Percentiles rank a stretch among this genome's conserved stretches.
These are phyloP conservation scores for Solanum tacnaense DNA, from an alignment of 257 asterid genomes.

Conservation along the genomic window DNA sequence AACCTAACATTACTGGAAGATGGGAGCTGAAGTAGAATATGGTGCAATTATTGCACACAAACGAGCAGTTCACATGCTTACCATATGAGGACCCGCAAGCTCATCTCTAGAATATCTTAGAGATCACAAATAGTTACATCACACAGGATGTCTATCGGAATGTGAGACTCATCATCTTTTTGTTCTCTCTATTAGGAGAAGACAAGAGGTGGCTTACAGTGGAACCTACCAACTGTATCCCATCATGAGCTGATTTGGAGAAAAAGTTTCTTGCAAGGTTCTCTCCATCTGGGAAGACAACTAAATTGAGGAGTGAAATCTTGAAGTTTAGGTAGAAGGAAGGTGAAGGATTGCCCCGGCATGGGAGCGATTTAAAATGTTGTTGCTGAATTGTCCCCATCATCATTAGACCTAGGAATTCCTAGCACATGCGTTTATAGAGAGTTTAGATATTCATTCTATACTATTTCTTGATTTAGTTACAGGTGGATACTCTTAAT, in stretches of 20 bases:
- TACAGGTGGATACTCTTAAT: neutral
- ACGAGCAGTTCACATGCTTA: too few relatives aligned
- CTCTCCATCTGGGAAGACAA: neutral
- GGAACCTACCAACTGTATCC: neutral
- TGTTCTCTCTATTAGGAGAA: neutral
- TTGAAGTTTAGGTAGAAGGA: neutral
- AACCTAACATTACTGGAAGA: neutral
- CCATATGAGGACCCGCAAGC: neutral
- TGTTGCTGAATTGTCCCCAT: too few relatives aligned
- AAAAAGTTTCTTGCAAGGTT: neutral
- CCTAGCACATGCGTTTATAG: too few relatives aligned
- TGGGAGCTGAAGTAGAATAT: neutral
- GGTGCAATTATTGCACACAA: neutral
- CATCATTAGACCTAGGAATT: too few relatives aligned
- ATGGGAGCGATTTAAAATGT: neutral
- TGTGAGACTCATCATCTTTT: neutral
- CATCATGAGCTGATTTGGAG: neutral
- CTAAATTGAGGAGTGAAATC: neutral
- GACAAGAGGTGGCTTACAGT: neutral
- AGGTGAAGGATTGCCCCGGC: neutral
- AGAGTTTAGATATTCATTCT: neutral
- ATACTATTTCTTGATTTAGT: neutral
- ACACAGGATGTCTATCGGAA: rapidly evolving
- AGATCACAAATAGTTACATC: neutral
- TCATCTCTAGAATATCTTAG: neutral